Conservation (phyloP, 2,329 filamentous ascomycete genomes). For the Bisporella sp. region DNA sequence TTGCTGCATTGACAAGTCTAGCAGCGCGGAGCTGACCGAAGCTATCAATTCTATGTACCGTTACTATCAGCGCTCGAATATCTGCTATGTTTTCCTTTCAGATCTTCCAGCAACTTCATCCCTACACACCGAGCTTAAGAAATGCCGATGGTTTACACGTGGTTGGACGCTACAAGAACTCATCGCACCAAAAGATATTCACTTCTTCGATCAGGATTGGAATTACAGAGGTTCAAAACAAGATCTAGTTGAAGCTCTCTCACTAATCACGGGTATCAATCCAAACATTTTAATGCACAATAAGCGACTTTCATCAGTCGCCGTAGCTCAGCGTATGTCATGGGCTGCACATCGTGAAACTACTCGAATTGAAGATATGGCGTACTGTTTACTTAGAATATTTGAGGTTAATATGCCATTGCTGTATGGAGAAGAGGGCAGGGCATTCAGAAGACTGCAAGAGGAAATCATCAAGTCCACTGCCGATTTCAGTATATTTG, state of each 20-base stretch:
- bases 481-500: constrained; percentile 24
- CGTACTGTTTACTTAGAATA: constrained; percentile 1
- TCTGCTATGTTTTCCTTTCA: constrained; percentile 11
- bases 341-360: background rate
- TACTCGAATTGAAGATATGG: constrained; percentile 29
- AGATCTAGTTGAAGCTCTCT: background rate
- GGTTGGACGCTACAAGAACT: too few species aligned
- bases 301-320: background rate
- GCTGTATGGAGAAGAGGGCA: constrained; percentile 12
- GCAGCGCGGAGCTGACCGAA: background rate
- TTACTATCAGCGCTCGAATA: background rate
- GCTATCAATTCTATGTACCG: too few species aligned
- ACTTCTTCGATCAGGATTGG: constrained; percentile 3
- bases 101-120: constrained; percentile 1
- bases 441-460: constrained; percentile 28
- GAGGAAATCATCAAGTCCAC: constrained; percentile 28
- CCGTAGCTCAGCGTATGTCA: background rate
- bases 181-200: background rate
- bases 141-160: too few species aligned
- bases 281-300: constrained; percentile 34
- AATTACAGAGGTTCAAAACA: background rate
- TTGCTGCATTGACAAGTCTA: constrained; percentile 12
- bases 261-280: constrained; percentile 24
- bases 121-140: background rate
- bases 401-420: too few species aligned